phyloP scores from a whole-genome alignment of 208 protist species.

The Crithidia fasciculata region DNA sequence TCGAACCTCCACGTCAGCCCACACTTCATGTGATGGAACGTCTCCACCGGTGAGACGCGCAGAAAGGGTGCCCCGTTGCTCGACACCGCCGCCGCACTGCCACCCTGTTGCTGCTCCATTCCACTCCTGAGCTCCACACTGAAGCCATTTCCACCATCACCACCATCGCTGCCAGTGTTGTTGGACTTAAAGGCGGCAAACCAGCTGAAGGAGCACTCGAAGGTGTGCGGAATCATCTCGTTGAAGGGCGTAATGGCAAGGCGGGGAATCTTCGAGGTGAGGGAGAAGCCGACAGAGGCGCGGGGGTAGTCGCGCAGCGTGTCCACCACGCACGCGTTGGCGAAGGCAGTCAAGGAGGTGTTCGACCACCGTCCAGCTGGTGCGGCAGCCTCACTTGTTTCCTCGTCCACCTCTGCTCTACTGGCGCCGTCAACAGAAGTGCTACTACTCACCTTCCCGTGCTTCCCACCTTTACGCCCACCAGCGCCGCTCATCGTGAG shows the following conservation, averaged over 20 bases:
- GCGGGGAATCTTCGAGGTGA: constrained; percentile 44
- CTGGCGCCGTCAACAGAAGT: not conserved
- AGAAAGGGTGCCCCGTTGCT: constrained; percentile 30
- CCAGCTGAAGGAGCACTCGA: constrained; percentile 77
- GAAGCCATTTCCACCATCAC: not conserved
- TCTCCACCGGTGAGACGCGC: constrained; percentile 62
- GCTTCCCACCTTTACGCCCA: constrained; percentile 1
- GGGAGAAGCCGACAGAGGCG: constrained; percentile 66
- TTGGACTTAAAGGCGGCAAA: constrained; percentile 32
- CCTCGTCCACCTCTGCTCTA: not conserved
- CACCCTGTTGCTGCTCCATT: constrained; percentile 16
- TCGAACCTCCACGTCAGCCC: constrained; percentile 72
- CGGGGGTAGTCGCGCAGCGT: constrained; percentile 41
- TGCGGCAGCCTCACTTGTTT: too few relatives aligned
- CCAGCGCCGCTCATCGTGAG: constrained; percentile 22
- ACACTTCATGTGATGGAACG: constrained; percentile 67
- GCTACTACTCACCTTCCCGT: not conserved
- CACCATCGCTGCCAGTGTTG: not conserved
- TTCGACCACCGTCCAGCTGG: not conserved
- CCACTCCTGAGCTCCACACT: constrained; percentile 30
- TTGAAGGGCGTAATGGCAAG: constrained; percentile 55
- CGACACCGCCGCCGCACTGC: not conserved
- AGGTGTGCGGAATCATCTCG: constrained; percentile 40
- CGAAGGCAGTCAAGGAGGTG: constrained; percentile 41
- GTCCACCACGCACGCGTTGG: constrained; percentile 66